Conservation (phyloP, 75 land plant species). For the Adiantum capillusveneris region DNA sequence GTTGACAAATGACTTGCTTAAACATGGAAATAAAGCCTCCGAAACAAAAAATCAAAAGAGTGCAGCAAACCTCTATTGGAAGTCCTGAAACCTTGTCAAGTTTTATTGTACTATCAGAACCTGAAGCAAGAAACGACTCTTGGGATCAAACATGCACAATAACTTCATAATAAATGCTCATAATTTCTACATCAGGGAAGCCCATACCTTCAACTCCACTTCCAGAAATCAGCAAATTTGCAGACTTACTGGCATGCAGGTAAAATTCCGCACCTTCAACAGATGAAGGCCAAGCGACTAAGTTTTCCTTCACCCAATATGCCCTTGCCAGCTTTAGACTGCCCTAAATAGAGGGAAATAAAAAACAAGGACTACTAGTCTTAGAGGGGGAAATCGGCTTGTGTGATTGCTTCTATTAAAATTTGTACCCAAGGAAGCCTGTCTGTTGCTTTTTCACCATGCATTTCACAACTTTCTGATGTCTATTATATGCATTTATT, state of each 20-base stretch:
- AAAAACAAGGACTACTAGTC: background rate
- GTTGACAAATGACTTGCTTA: too few species aligned
- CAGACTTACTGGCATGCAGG: conserved; percentile 63
- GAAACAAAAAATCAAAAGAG: too few species aligned
- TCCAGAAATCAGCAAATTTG: conserved; percentile 35
- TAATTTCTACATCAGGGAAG: too few species aligned
- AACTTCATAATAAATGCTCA: too few species aligned
- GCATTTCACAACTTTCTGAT: too few species aligned
- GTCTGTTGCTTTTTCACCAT: too few species aligned
- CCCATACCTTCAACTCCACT: conserved; percentile 57
- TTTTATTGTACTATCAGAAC: conserved; percentile 43
- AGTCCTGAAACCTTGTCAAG: conserved; percentile 49
- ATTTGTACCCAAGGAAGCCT: too few species aligned
- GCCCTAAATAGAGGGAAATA: conserved; percentile 38
- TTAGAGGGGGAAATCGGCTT: too few species aligned
- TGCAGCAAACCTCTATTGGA: conserved; percentile 42
- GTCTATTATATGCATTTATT: too few species aligned
- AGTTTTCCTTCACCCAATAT: conserved; percentile 56
- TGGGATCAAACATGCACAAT: background rate
- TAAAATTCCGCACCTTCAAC: conserved; percentile 32
- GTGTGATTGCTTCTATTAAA: too few species aligned
- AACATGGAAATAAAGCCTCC: too few species aligned
- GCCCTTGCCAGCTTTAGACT: conserved; percentile 54
- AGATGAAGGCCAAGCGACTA: conserved; percentile 68
- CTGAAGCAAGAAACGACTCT: conserved; percentile 23